A percentile compares a stretch with the other conserved stretches of the same genome.
Conservation (phyloP, 371 early-diverging fungal genomes). For the Dichotomocladium elegans region DNA sequence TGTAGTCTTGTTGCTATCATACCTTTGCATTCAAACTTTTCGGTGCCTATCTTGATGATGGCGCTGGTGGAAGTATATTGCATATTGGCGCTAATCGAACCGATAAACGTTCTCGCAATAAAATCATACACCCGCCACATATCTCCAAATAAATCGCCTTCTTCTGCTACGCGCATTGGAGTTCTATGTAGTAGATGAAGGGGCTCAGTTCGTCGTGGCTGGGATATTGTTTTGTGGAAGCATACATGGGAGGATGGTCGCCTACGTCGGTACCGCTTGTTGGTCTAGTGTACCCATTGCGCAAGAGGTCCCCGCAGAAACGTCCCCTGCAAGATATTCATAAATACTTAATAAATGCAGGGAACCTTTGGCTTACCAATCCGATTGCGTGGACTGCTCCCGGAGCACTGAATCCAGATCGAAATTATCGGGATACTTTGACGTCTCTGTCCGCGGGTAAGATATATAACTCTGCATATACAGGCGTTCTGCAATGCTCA, state of each 20-base stretch:
- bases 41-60: constrained; percentile 43
- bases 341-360: not conserved
- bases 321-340: constrained; percentile 17
- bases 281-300: constrained; percentile 34
- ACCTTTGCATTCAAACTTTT: constrained; percentile 47
- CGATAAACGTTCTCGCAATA: constrained; percentile 55
- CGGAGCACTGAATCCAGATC: constrained; percentile 42
- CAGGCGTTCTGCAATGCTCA: constrained; percentile 50
- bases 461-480: constrained; percentile 64
- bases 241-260: constrained; percentile 48
- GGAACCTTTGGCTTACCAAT: constrained; percentile 23
- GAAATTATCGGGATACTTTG: constrained; percentile 57
- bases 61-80: constrained; percentile 54
- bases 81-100: constrained; percentile 55
- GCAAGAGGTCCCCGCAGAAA: constrained; percentile 25
- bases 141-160: constrained; percentile 47
- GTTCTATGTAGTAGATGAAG: constrained; percentile 23
- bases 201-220: not conserved
- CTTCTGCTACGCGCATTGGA: constrained; percentile 43
- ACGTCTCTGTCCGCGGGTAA: constrained; percentile 78
- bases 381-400: constrained; percentile 33
- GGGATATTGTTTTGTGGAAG: not conserved
- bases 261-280: constrained; percentile 48
- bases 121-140: constrained; percentile 64
- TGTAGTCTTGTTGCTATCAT: too few species aligned